phyloP scores from a whole-genome alignment of 352 stramenopile species.

The Globisporangium recalcitrans region DNA sequence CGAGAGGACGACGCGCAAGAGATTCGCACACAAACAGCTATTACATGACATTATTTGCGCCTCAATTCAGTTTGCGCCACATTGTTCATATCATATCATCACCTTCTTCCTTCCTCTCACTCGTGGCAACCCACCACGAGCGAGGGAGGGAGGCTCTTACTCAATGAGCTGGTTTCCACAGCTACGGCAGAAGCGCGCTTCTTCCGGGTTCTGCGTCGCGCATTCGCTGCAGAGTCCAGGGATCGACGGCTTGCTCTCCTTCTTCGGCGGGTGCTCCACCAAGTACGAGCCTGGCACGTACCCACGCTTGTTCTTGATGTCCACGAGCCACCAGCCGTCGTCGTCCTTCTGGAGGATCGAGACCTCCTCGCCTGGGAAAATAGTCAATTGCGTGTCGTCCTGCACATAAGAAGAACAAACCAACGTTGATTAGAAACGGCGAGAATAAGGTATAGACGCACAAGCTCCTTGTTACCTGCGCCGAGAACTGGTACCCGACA shows the following conservation, averaged over 20 bases:
- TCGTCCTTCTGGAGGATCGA: constrained; percentile 81
- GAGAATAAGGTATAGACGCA: background rate
- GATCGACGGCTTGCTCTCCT: constrained; percentile 26
- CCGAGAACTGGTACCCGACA: constrained; percentile 71
- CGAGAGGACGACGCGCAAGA: background rate
- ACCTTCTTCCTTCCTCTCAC: constrained; percentile 2
- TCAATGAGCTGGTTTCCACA: constrained; percentile 74
- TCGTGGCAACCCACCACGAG: no score
- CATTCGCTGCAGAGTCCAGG: constrained; percentile 67
- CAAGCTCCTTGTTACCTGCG: constrained; percentile 19
- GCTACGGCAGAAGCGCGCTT: constrained; percentile 74
- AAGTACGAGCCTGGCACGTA: constrained; percentile 83
- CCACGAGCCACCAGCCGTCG: constrained; percentile 82
- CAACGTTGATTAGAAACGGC: background rate
- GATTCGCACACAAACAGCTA: constrained; percentile 5
- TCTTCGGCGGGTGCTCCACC: constrained; percentile 57
- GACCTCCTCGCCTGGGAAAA: constrained; percentile 72
- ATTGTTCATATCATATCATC: constrained; percentile 1
- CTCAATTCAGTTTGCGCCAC: constrained; percentile 3
- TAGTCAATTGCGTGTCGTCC: constrained; percentile 82
- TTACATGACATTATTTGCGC: constrained; percentile 11
- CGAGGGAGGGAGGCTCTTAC: background rate
- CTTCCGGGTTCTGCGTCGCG: constrained; percentile 63
- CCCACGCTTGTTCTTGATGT: constrained; percentile 56
- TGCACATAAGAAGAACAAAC: constrained; percentile 5